Evolutionary conservation across 2,329 filamentous ascomycete genomes (phyloP), one percentile per base, ranked within the genome.

Genomic region (Sphaceloma murrayae): DNA sequence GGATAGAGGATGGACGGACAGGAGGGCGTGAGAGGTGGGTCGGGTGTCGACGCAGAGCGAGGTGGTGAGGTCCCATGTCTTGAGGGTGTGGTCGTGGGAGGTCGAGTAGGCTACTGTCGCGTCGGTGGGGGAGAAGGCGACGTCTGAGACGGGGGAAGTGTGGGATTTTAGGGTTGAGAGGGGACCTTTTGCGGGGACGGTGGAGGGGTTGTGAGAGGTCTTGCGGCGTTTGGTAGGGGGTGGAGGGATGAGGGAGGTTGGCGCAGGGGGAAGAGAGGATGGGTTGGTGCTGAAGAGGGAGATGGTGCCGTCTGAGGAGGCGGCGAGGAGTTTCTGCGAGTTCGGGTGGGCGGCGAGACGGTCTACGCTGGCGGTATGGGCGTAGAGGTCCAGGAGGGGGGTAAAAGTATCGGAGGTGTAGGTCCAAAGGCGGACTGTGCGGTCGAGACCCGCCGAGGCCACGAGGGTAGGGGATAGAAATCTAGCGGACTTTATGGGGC

Each of bases 271-370:
- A 11, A 81, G 80, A 24, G 82, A 78, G 22, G 79, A 73, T 61
- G 88, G 86, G 52, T 78, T 81, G 0, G 82, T 81, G 9, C 83
- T 84, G 87, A 93, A 98, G 47, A 96, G 68, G n/a, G 86, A 88
- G 53, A 98, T 69, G 42, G 70, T 77, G 57, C 86, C 80, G 62
- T 96, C 91, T 48, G 80, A 73, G 0, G 85, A 93, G 34, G 85
- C 87, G 34, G 88, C 88, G 46, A 98, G 74, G 50, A 98, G 77
- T 49, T 85, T 80, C 51, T 77, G 80, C 24, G 83, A 81, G 9
- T 79, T 70, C 1, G 74, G 72, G 64, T 91, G 80, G 33, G 88
- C 77, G 46, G 82, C 79, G 45, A 95, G 65, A 40, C 77, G 75
- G 58, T 89, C 81, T 50, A 94, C 76, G 31, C 74, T 75, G 51